A percentile compares a stretch with the other conserved stretches of the same genome.
phyloP scores from a whole-genome alignment of 345 rosid genomes.

The Eucalyptus cloeziana region DNA sequence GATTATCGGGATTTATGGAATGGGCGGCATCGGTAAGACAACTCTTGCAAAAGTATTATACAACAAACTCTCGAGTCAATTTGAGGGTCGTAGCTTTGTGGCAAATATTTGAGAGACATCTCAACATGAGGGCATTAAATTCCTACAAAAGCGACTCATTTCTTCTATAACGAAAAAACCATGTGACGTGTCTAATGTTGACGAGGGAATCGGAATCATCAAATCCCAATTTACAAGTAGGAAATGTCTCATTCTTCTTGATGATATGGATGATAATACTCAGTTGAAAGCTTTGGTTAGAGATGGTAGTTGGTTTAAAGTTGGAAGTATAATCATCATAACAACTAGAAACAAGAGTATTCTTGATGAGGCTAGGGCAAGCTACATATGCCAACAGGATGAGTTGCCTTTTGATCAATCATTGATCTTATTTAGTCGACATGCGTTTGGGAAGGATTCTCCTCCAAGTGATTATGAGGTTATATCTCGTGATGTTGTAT shows the following conservation, averaged over 20 bases:
- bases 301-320: not conserved
- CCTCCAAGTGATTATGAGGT: not conserved
- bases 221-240: not conserved
- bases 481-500: not conserved
- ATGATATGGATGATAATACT: not conserved
- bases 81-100: not conserved
- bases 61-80: not conserved
- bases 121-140: not conserved
- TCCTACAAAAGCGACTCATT: not conserved
- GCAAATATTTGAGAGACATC: not conserved
- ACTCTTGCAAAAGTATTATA: not conserved
- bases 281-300: not conserved
- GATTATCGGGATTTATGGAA: not conserved
- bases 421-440: not conserved
- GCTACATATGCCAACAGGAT: not conserved
- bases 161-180: not conserved
- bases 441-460: not conserved
- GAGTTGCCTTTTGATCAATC: not conserved
- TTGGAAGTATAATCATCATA: not conserved
- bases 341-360: not conserved
- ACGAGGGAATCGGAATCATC: not conserved
- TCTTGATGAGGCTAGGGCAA: not conserved
- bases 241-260: not conserved
- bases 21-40: not conserved
- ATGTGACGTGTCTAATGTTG: not conserved